Base-by-base conservation (phyloP, 129 eudicot species). In the Lonicera japonica region DNA sequence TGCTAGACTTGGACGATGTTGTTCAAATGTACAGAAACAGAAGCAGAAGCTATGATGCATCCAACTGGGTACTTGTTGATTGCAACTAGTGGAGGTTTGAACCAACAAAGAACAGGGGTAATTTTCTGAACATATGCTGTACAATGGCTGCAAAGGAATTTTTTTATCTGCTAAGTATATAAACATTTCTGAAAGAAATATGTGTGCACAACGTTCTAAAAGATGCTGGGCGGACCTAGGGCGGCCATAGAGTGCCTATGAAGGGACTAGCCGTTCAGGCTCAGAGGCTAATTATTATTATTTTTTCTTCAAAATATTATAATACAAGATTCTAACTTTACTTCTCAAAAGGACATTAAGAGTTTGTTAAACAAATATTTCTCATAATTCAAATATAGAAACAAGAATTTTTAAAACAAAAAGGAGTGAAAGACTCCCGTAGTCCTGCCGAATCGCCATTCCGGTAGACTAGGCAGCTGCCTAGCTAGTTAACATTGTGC, bases 41-140 rank as follows among this genome's bases (percentile, higher is more conserved):
- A 77, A 73, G 94, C 87, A 22, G 80, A 70, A 63, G 85, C 62
- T 25, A 65, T 84, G 45, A 82, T 85, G 1, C 72, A 55, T 18
- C 75, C 85, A 8, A 79, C 84, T 73, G 75, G 95, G 25, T 91
- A 84, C 82, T 80, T 91, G 79, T 38, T 67, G 45, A 87, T 91
- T 75, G 95, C 88, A 18, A 84, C 95, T 25, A 91, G 97, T 75
- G 97, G 95, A 29, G 97, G 97, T 53, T 67, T 91, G 76, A 91
- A 91, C 69, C 97, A 91, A 69, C 97, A 91, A 78, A 69, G 97
- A 73, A 91, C 95, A 15, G 97, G 97, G 86, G 97, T 91, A 82
- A 45, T 56, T 23, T 29, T 24, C 21, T 23, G 2, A 38, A 20
- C 48, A 56, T 25, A 8, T 20, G 19, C 25, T 50, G 13, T 50